Conservation (phyloP, 2,329 filamentous ascomycete genomes). For the Diaporthe caulivora region DNA sequence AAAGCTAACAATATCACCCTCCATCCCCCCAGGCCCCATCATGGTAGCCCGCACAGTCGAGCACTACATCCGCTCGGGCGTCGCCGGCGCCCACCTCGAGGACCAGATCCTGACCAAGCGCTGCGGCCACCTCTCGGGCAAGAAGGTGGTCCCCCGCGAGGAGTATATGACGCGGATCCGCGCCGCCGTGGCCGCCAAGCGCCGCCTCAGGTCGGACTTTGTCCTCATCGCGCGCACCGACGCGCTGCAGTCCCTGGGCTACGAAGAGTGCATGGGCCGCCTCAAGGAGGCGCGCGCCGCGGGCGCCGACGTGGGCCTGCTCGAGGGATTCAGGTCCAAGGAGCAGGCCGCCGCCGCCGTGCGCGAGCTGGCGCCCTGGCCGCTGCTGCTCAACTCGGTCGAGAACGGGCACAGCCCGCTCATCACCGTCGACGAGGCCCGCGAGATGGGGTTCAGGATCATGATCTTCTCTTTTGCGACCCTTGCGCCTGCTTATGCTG, state of each 20-base stretch:
- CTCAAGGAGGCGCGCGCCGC: conserved; percentile 59
- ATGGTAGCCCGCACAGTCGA: conserved; percentile 57
- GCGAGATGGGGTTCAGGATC: conserved; percentile 68
- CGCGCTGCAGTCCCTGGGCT: conserved; percentile 63
- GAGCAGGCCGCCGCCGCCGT: conserved; percentile 55
- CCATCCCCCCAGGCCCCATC: conserved; percentile 47
- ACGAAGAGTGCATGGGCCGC: conserved; percentile 61
- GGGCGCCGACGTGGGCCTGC: conserved; percentile 66
- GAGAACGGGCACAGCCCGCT: conserved; percentile 67
- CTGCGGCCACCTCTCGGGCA: conserved; percentile 54
- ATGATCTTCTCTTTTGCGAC: conserved; percentile 68
- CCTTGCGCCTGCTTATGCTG: conserved; percentile 60
- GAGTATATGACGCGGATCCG: conserved; percentile 48
- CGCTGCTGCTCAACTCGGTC: conserved; percentile 69
- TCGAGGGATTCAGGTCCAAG: conserved; percentile 59
- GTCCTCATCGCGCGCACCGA: conserved; percentile 72
- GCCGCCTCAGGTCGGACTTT: conserved; percentile 59
- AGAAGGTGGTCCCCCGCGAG: conserved; percentile 49
- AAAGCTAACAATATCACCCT: neutral
- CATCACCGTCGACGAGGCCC: conserved; percentile 64
- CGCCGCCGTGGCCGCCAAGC: conserved; percentile 47
- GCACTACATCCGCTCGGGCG: conserved; percentile 65
- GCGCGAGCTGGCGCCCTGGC: conserved; percentile 61
- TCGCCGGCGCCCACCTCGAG: conserved; percentile 54
- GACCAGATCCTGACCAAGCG: conserved; percentile 53